phyloP scores from a whole-genome alignment of 75 land plant species.

The Picea glauca region DNA sequence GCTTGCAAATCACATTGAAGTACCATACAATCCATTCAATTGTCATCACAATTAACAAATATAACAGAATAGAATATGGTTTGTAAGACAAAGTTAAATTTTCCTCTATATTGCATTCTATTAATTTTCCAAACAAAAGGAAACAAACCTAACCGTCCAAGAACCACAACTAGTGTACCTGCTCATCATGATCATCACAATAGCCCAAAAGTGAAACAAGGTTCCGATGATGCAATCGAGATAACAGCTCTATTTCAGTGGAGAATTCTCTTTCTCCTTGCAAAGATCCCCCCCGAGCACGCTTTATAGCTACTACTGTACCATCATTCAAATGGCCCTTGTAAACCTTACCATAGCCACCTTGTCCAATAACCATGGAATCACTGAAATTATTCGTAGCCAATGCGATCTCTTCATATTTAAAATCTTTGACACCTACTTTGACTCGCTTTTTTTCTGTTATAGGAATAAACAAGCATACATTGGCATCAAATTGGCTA shows the following conservation, averaged over 20 bases:
- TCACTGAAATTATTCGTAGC: constrained; percentile 50
- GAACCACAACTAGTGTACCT: constrained; percentile 28
- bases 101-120: background rate
- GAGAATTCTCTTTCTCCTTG: constrained; percentile 59
- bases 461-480: constrained; percentile 15
- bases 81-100: background rate
- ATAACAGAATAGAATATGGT: background rate
- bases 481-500: background rate
- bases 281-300: constrained; percentile 50
- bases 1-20: background rate
- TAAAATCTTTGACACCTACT: constrained; percentile 54
- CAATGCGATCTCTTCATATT: constrained; percentile 38
- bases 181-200: constrained; percentile 58
- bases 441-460: constrained; percentile 39
- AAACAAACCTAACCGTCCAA: constrained; percentile 9
- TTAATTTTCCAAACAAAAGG: background rate
- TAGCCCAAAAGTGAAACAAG: constrained; percentile 57
- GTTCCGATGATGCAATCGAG: constrained; percentile 66
- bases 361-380: constrained; percentile 35
- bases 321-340: constrained; percentile 42
- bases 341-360: constrained; percentile 75
- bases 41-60: background rate
- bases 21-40: background rate
- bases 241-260: constrained; percentile 58
- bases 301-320: constrained; percentile 57